A percentile compares a stretch with the other conserved stretches of the same genome.
These are phyloP conservation scores for Trametes villosa DNA, from an alignment of 768 basidiomycete genomes.

Conservation along the genomic window DNA sequence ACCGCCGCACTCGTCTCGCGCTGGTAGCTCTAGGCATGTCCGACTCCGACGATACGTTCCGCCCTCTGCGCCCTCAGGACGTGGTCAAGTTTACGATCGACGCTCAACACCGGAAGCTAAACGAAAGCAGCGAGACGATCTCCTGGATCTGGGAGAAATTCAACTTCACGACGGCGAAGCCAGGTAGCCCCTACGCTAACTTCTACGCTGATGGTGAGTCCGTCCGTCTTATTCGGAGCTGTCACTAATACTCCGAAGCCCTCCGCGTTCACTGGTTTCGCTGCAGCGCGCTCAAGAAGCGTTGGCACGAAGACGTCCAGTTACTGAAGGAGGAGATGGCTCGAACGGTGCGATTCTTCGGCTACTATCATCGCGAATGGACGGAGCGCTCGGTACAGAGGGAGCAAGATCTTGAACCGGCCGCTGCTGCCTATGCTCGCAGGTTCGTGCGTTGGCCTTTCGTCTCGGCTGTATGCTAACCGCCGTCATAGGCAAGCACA, in stretches of 20 bases:
- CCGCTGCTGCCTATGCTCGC: background rate
- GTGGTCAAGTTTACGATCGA: background rate
- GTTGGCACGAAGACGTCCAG: conserved; percentile 4
- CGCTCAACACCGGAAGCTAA: background rate
- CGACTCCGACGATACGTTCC: background rate
- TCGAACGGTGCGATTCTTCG: conserved; percentile 7
- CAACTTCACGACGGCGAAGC: background rate
- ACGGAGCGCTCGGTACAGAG: background rate
- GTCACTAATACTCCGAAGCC: background rate
- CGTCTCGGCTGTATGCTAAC: background rate
- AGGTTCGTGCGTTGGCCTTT: background rate
- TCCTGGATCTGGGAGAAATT: conserved; percentile 8
- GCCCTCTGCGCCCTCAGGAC: background rate
- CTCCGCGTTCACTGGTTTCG: conserved; percentile 11
- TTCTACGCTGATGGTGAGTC: background rate
- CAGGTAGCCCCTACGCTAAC: background rate
- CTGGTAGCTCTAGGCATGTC: background rate
- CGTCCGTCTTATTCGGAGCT: background rate
- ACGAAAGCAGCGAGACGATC: background rate
- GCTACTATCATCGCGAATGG: background rate
- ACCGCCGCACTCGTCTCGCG: background rate
- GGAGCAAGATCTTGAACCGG: background rate
- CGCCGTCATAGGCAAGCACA: background rate
- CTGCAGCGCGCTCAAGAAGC: background rate
- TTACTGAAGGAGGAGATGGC: conserved; percentile 11